phyloP scores from a whole-genome alignment of 1,284 basidiomycete species.

The Neolentinus lepideus region DNA sequence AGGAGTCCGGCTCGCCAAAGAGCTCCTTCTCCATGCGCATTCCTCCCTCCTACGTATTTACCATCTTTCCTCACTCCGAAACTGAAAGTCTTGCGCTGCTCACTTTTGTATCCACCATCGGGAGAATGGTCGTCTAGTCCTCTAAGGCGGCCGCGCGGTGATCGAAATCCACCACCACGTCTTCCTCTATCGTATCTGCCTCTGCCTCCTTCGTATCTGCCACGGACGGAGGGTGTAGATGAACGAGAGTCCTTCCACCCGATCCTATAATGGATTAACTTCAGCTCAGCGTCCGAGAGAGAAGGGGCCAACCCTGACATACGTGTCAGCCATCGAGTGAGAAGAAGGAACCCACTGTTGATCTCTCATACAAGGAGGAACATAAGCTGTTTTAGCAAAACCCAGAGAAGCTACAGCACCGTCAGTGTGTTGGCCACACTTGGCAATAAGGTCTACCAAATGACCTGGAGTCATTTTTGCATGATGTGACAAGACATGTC shows the following conservation, averaged over 20 bases:
- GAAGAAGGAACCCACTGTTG: slow-evolving; percentile 73
- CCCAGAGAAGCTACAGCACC: slow-evolving; percentile 50
- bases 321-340: slow-evolving; percentile 40
- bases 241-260: slow-evolving; percentile 69
- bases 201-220: slow-evolving; percentile 41
- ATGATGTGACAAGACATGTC: no score
- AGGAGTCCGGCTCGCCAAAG: slow-evolving; percentile 86
- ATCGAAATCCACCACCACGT: slow-evolving; percentile 11
- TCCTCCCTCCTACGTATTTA: slow-evolving; percentile 77
- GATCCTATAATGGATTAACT: slow-evolving; percentile 32
- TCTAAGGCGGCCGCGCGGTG: slow-evolving; percentile 15
- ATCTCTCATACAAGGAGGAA: slow-evolving; percentile 84
- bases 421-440: no score
- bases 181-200: slow-evolving; percentile 27
- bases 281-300: slow-evolving; percentile 18
- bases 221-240: slow-evolving; percentile 46
- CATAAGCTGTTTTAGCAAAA: slow-evolving; percentile 80
- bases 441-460: no score
- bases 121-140: slow-evolving; percentile 23
- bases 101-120: slow-evolving; percentile 32
- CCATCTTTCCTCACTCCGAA: slow-evolving; percentile 88
- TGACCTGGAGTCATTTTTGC: no score
- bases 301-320: slow-evolving; percentile 15
- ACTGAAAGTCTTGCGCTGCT: slow-evolving; percentile 52
- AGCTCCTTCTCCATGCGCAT: slow-evolving; percentile 94